Evolutionary conservation across 495 filamentous ascomycete species (phyloP).

Genomic region (Neurospora sp.): DNA sequence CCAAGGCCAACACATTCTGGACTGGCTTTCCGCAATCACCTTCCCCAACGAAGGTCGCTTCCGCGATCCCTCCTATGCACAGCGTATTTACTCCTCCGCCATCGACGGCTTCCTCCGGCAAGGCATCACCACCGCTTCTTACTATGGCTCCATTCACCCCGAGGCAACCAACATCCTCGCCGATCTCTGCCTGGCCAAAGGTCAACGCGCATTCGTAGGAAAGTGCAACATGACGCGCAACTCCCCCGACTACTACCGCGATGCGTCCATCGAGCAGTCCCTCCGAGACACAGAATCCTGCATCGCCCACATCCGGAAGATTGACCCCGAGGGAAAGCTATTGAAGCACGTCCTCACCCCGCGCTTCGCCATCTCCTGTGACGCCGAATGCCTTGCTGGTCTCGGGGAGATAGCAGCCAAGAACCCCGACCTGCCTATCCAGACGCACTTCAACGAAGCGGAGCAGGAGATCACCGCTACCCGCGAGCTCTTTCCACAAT

Average conservation of each 20-base stretch:
- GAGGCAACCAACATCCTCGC: slow-evolving; percentile 51
- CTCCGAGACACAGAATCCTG: slow-evolving; percentile 43
- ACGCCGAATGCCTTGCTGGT: slow-evolving; percentile 38
- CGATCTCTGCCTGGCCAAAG: slow-evolving; percentile 42
- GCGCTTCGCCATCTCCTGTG: slow-evolving; percentile 54
- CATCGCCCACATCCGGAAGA: slow-evolving; percentile 35
- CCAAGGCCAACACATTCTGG: slow-evolving; percentile 46
- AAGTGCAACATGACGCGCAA: slow-evolving; percentile 59
- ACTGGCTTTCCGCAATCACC: slow-evolving; percentile 51
- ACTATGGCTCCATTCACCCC: slow-evolving; percentile 52
- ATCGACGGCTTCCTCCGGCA: slow-evolving; percentile 50
- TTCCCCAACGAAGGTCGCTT: slow-evolving; percentile 56
- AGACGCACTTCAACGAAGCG: slow-evolving; percentile 58
- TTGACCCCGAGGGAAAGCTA: slow-evolving; percentile 33
- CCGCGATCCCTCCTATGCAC: slow-evolving; percentile 41
- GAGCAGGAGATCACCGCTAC: slow-evolving; percentile 46
- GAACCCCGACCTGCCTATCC: slow-evolving; percentile 46
- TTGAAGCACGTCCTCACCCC: slow-evolving; percentile 53
- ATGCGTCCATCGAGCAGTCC: slow-evolving; percentile 37
- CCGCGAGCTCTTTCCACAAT: slow-evolving; percentile 41
- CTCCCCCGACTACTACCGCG: slow-evolving; percentile 49
- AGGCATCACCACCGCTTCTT: slow-evolving; percentile 56
- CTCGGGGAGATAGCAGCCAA: slow-evolving; percentile 41
- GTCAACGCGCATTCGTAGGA: slow-evolving; percentile 56
- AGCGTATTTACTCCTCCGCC: slow-evolving; percentile 39